Evolutionary conservation across 2,329 filamentous ascomycete genomes (phyloP).

Genomic region (Coleophoma crateriformis): DNA sequence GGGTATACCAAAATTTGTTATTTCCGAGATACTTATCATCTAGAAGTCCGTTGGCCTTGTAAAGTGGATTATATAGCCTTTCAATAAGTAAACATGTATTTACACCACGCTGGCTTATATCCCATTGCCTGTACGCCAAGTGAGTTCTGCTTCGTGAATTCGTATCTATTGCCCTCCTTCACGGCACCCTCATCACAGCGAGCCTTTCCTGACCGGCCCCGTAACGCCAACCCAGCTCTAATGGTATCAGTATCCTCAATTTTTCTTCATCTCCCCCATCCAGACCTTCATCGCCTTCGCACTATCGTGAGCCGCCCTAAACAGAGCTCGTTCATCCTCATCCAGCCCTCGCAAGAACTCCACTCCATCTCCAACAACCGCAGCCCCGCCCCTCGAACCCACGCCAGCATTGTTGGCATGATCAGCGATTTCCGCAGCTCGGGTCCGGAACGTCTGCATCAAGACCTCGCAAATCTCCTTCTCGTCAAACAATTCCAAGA

Average conservation of each 20-base stretch:
- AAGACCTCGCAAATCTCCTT: slow-evolving; percentile 72
- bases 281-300: slow-evolving; percentile 65
- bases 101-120: too few relatives aligned
- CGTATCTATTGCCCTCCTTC: too few relatives aligned
- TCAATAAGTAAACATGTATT: too few relatives aligned
- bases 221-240: too few relatives aligned
- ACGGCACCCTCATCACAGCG: too few relatives aligned
- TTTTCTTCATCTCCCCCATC: slow-evolving; percentile 41
- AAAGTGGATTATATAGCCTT: too few relatives aligned
- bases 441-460: slow-evolving; percentile 71
- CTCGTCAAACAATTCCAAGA: slow-evolving; percentile 89
- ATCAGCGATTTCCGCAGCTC: slow-evolving; percentile 78
- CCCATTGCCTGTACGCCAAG: too few relatives aligned
- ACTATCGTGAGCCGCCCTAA: slow-evolving; percentile 69
- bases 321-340: slow-evolving; percentile 78
- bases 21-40: too few relatives aligned
- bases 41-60: too few relatives aligned
- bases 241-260: slow-evolving; percentile 5
- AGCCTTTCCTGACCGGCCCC: too few relatives aligned
- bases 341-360: slow-evolving; percentile 87
- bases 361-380: slow-evolving; percentile 64
- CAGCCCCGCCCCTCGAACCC: slow-evolving; percentile 63
- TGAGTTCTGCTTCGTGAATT: too few relatives aligned
- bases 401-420: slow-evolving; percentile 82
- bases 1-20: too few relatives aligned